Conservation (phyloP, 2,329 filamentous ascomycete species). For the Tolypocladium tropicale region DNA sequence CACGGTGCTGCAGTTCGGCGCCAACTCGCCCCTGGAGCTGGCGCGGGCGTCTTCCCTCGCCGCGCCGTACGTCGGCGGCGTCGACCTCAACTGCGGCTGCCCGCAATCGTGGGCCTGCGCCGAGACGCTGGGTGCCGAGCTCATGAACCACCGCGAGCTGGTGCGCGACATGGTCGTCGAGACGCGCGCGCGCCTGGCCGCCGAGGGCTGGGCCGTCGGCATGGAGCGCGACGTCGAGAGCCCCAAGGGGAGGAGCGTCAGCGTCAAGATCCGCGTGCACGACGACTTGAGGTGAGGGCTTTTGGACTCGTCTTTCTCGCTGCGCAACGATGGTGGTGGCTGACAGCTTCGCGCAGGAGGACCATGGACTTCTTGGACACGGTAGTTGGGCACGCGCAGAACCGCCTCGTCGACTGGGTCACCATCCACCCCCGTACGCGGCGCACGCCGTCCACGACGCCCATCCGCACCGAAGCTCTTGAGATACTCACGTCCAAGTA, state of each 20-base stretch:
- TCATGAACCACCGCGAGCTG: constrained; percentile 55
- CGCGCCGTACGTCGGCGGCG: constrained; percentile 50
- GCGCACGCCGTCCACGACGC: constrained; percentile 47
- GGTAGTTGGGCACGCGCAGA: constrained; percentile 42
- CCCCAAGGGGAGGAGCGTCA: constrained; percentile 45
- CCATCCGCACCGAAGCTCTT: constrained; percentile 53
- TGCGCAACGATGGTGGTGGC: no score
- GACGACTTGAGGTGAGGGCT: constrained; percentile 46
- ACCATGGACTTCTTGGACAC: constrained; percentile 54
- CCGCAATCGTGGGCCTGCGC: constrained; percentile 65
- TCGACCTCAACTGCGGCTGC: constrained; percentile 65
- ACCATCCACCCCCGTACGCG: constrained; percentile 60
- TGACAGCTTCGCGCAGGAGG: constrained; percentile 21
- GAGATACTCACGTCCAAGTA: constrained; percentile 42
- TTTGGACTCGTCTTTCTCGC: no score
- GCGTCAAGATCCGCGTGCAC: constrained; percentile 62
- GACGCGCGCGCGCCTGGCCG: constrained; percentile 39
- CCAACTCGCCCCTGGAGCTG: constrained; percentile 50
- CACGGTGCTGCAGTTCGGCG: constrained; percentile 59
- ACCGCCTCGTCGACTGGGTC: constrained; percentile 53
- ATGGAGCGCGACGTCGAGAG: constrained; percentile 30
- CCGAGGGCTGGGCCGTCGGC: constrained; percentile 43
- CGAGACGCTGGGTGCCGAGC: constrained; percentile 55
- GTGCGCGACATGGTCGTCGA: constrained; percentile 56
- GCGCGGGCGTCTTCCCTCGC: constrained; percentile 52